Conservation (phyloP, 2,329 filamentous ascomycete genomes). For the Diplodia corticola region DNA sequence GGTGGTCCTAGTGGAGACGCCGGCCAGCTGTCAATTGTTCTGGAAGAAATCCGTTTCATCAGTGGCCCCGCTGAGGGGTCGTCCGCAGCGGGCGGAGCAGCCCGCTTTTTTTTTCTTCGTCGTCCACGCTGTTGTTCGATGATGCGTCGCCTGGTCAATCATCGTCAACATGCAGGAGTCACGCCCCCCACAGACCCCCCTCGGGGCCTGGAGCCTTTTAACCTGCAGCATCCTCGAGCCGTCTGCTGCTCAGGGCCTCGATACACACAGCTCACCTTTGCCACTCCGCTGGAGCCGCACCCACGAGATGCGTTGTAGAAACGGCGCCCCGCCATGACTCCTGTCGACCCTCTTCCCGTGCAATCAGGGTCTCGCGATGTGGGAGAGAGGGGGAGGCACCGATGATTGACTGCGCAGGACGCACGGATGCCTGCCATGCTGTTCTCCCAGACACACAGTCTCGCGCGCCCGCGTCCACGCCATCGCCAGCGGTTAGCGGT, state of each 20-base stretch:
- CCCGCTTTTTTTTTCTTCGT: background rate
- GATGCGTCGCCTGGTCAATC: conserved; percentile 18
- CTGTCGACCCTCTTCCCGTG: background rate
- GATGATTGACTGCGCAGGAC: background rate
- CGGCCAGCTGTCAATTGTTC: conserved; percentile 12
- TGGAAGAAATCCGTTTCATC: background rate
- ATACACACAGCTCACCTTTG: conserved; percentile 3
- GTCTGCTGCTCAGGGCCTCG: conserved; percentile 1
- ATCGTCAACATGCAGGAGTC: background rate
- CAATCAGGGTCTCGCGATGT: conserved; percentile 10
- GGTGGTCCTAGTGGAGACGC: conserved; percentile 1
- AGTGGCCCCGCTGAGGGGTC: conserved; percentile 15
- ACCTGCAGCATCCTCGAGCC: conserved; percentile 15
- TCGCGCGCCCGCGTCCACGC: background rate
- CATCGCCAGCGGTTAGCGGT: background rate
- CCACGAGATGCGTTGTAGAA: conserved; percentile 14
- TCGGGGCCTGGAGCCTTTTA: conserved; percentile 3
- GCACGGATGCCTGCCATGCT: conserved; percentile 16
- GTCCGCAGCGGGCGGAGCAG: background rate
- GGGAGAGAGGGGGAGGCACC: background rate
- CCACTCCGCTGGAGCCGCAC: background rate
- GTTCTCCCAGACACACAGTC: background rate
- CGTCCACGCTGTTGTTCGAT: background rate
- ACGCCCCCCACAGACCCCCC: background rate
- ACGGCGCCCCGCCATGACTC: conserved; percentile 10